Evolutionary conservation across 306 rosid species (phyloP).

Genomic region (Cicer cuneatum): DNA sequence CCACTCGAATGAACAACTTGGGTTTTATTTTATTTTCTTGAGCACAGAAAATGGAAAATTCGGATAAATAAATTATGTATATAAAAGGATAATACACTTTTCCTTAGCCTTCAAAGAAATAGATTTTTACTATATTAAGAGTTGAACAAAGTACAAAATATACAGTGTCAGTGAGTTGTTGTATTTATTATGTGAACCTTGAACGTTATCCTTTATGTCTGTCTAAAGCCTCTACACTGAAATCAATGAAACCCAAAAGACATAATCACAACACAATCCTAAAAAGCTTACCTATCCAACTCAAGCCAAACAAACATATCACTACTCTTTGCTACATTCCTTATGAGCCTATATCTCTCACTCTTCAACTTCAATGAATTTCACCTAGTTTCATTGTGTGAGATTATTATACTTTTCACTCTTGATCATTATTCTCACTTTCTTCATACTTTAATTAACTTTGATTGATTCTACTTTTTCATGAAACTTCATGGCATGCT

Average conservation of each 20-base stretch:
- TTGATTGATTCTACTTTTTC: constrained; percentile 3
- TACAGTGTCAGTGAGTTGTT: constrained; percentile 8
- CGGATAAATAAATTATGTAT: background rate
- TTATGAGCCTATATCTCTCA: background rate
- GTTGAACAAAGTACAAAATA: background rate
- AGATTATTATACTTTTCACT: constrained; percentile 13
- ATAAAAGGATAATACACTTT: constrained; percentile 11
- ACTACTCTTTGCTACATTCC: constrained; percentile 19
- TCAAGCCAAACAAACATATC: background rate
- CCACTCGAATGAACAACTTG: no score
- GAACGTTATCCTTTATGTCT: constrained; percentile 43
- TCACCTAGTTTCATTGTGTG: constrained; percentile 22
- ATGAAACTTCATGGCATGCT: constrained; percentile 10
- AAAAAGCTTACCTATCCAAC: constrained; percentile 21
- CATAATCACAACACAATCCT: constrained; percentile 15
- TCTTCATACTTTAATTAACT: constrained; percentile 21
- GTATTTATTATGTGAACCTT: constrained; percentile 42
- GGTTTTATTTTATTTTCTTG: no score
- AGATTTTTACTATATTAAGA: constrained; percentile 8
- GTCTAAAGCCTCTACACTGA: constrained; percentile 33
- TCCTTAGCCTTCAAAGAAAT: background rate
- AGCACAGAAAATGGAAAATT: no score
- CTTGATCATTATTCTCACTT: background rate
- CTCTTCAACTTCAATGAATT: constrained; percentile 29
- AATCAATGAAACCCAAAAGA: constrained; percentile 23